Percentiles rank a stretch among this genome's conserved stretches.
Conservation (phyloP, 129 eudicot genomes). For the Flaveria sonorensis region DNA sequence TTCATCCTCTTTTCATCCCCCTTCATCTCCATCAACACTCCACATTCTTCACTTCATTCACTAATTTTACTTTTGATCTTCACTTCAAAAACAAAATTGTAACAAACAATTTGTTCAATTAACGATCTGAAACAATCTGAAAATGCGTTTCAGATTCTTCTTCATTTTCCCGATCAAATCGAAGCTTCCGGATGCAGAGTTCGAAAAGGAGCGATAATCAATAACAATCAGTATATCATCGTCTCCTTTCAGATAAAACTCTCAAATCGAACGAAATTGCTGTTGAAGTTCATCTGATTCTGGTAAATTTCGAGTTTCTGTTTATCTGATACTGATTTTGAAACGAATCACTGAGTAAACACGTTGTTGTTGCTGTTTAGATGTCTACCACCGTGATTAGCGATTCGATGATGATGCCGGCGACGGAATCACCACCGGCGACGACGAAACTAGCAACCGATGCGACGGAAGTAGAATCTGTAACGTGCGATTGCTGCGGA, state of each 20-base stretch:
- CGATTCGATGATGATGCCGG: conserved; percentile 51
- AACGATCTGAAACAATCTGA: neutral
- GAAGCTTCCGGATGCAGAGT: conserved; percentile 52
- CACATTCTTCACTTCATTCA: conserved; percentile 14
- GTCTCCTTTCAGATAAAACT: neutral
- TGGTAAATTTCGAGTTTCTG: conserved; percentile 23
- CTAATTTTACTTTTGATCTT: neutral
- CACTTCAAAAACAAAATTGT: neutral
- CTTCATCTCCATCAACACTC: neutral
- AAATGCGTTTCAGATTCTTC: conserved; percentile 48
- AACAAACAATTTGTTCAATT: neutral
- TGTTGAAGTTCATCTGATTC: conserved; percentile 19
- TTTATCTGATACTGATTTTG: neutral
- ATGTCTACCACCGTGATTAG: conserved; percentile 58
- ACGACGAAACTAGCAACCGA: conserved; percentile 30
- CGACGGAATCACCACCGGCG: conserved; percentile 43
- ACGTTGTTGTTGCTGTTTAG: neutral
- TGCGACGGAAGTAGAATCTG: conserved; percentile 53
- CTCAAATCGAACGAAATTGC: neutral
- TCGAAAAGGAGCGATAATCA: conserved; percentile 43
- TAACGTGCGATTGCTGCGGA: conserved; percentile 71
- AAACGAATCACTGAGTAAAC: neutral
- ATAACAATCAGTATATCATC: neutral
- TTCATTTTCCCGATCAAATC: conserved; percentile 49
- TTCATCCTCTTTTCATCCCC: conserved; percentile 22